A percentile compares a stretch with the other conserved stretches of the same genome.
phyloP scores from a whole-genome alignment of 2,329 filamentous ascomycete genomes.

The Chaetothyriales sp. region DNA sequence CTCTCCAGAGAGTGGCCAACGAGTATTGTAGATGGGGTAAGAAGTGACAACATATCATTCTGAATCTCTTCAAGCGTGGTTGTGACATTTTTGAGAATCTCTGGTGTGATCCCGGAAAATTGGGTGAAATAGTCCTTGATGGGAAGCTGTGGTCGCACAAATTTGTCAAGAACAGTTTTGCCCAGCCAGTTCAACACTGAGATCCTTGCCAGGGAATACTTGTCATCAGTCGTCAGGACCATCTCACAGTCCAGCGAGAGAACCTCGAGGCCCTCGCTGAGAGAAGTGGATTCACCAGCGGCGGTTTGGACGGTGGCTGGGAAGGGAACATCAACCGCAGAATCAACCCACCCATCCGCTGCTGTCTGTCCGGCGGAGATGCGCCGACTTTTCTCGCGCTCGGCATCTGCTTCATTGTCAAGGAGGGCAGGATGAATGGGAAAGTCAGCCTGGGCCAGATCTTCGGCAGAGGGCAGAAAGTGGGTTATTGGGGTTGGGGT shows the following conservation, averaged over 20 bases:
- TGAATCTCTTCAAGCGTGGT: slow-evolving; percentile 78
- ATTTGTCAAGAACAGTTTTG: slow-evolving; percentile 65
- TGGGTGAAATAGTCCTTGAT: slow-evolving; percentile 84
- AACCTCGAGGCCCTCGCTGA: slow-evolving; percentile 66
- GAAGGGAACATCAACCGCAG: slow-evolving; percentile 40
- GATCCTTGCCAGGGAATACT: slow-evolving; percentile 74
- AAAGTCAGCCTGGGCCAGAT: slow-evolving; percentile 73
- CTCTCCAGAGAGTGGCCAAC: slow-evolving; percentile 35
- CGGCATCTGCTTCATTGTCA: slow-evolving; percentile 38
- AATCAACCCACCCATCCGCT: slow-evolving; percentile 66
- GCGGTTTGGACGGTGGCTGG: not conserved
- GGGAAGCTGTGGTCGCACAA: slow-evolving; percentile 78
- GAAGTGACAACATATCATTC: slow-evolving; percentile 52
- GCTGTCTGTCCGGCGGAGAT: slow-evolving; percentile 34
- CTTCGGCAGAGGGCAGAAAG: slow-evolving; percentile 55
- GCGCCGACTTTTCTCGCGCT: slow-evolving; percentile 38
- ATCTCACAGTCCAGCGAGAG: slow-evolving; percentile 91
- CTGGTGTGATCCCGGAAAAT: slow-evolving; percentile 81
- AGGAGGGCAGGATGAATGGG: slow-evolving; percentile 67
- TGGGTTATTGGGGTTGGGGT: slow-evolving; percentile 68
- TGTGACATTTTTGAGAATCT: slow-evolving; percentile 66
- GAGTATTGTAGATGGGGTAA: slow-evolving; percentile 37
- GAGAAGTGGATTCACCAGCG: slow-evolving; percentile 11
- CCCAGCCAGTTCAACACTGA: slow-evolving; percentile 78
- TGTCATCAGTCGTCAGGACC: slow-evolving; percentile 70